Evolutionary conservation across 2,329 filamentous ascomycete species (phyloP).

Genomic region (Aspergillus ochraceus): DNA sequence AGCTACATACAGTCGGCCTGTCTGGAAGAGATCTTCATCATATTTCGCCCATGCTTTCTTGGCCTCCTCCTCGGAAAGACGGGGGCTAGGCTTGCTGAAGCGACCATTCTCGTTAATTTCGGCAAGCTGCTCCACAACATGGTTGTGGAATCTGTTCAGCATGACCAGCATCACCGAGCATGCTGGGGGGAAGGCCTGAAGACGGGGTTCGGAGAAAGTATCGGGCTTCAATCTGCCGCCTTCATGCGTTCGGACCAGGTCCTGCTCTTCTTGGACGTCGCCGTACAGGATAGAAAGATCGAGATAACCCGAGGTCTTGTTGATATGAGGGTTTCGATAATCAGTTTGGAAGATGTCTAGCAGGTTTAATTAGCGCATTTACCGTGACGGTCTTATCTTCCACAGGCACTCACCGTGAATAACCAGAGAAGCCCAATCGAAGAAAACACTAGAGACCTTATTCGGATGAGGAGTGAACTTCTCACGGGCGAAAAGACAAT

Average conservation of each 20-base stretch:
- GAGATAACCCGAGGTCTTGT: slow-evolving; percentile 70
- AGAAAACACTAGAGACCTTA: slow-evolving; percentile 70
- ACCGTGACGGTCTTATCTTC: no score
- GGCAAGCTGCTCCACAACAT: slow-evolving; percentile 75
- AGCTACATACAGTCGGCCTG: slow-evolving; percentile 58
- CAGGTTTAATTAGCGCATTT: background rate
- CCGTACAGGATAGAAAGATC: slow-evolving; percentile 73
- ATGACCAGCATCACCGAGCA: slow-evolving; percentile 72
- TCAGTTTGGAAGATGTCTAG: slow-evolving; percentile 71
- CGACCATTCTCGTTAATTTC: slow-evolving; percentile 81
- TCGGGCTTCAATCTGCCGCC: slow-evolving; percentile 73
- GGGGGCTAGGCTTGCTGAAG: slow-evolving; percentile 65
- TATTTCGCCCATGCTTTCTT: slow-evolving; percentile 62
- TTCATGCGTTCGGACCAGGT: slow-evolving; percentile 61
- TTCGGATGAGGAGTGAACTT: slow-evolving; percentile 60
- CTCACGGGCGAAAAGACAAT: slow-evolving; percentile 45
- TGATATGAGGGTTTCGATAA: slow-evolving; percentile 57
- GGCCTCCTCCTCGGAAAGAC: slow-evolving; percentile 52
- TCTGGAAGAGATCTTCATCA: slow-evolving; percentile 78
- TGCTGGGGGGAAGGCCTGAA: slow-evolving; percentile 70
- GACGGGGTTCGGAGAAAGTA: slow-evolving; percentile 67
- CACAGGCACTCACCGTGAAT: slow-evolving; percentile 59
- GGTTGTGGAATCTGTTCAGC: slow-evolving; percentile 78
- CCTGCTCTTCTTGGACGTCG: slow-evolving; percentile 53
- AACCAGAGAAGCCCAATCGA: slow-evolving; percentile 72